These are phyloP conservation scores for Lablab purpureus DNA, from an alignment of 306 rosid genomes.

Conservation along the genomic window DNA sequence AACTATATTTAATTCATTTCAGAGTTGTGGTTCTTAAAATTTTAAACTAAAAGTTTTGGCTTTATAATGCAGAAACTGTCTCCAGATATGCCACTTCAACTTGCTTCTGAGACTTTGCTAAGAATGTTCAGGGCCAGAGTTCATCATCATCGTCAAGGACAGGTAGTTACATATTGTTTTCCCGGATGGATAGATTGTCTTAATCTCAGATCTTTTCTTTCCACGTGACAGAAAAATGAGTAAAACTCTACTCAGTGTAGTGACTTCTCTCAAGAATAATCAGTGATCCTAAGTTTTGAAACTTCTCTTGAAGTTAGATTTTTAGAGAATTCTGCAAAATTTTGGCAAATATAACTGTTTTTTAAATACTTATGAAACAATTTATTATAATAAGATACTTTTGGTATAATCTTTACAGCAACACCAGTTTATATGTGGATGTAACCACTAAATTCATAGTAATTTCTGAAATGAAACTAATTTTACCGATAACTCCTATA, in stretches of 20 bases:
- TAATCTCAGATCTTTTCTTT: not conserved
- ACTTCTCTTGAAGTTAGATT: slow-evolving; percentile 11
- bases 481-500: slow-evolving; percentile 31
- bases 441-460: slow-evolving; percentile 16
- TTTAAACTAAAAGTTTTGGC: slow-evolving; percentile 37
- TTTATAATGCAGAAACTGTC: slow-evolving; percentile 76
- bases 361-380: not conserved
- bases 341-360: slow-evolving; percentile 3
- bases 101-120: slow-evolving; percentile 91
- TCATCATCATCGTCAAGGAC: slow-evolving; percentile 94
- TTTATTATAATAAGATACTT: slow-evolving; percentile 19
- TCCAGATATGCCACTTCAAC: slow-evolving; percentile 95
- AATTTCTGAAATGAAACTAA: not conserved
- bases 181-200: slow-evolving; percentile 23
- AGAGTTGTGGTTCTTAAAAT: slow-evolving; percentile 1
- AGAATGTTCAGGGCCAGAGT: slow-evolving; percentile 94
- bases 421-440: slow-evolving; percentile 15
- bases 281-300: slow-evolving; percentile 15
- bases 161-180: slow-evolving; percentile 54
- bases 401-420: not conserved
- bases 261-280: slow-evolving; percentile 33
- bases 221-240: no score
- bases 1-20: slow-evolving; percentile 16
- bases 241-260: slow-evolving; percentile 1
- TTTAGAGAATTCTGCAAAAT: slow-evolving; percentile 27